Conservation (phyloP, 1,284 basidiomycete genomes). For the Pseudomicrostroma phylloplanum region DNA sequence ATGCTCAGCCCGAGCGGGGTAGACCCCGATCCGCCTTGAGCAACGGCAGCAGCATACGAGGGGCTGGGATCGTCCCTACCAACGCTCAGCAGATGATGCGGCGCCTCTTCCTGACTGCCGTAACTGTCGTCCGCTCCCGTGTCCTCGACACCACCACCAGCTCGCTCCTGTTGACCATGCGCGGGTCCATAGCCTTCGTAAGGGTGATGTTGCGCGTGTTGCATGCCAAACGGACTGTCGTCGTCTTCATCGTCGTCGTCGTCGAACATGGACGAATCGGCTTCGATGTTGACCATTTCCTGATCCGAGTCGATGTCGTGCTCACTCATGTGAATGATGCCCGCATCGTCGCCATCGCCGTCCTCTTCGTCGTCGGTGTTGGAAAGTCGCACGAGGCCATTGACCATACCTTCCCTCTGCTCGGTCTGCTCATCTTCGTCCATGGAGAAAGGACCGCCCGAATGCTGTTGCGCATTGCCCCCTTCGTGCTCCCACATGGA, state of each 20-base stretch:
- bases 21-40: background rate
- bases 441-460: conserved; percentile 18
- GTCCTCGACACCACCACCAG: background rate
- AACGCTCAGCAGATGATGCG: conserved; percentile 29
- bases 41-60: background rate
- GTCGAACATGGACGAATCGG: conserved; percentile 23
- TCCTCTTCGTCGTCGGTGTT: conserved; percentile 6
- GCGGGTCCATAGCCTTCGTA: too few species aligned
- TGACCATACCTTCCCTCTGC: background rate
- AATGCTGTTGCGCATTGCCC: background rate
- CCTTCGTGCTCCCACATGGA: background rate
- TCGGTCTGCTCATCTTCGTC: conserved; percentile 17
- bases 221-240: conserved; percentile 15
- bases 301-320: conserved; percentile 22
- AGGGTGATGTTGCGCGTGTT: conserved; percentile 16
- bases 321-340: conserved; percentile 7
- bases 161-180: background rate
- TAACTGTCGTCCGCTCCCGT: background rate
- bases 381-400: background rate
- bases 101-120: conserved; percentile 16
- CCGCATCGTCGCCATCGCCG: conserved; percentile 8
- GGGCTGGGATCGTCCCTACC: background rate
- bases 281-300: conserved; percentile 20
- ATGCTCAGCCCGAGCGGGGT: background rate
- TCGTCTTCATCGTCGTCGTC: conserved; percentile 28